Percentiles rank a stretch among this genome's conserved stretches.
phyloP scores from a whole-genome alignment of 75 land plant species.

The Ceratopteris richardii region DNA sequence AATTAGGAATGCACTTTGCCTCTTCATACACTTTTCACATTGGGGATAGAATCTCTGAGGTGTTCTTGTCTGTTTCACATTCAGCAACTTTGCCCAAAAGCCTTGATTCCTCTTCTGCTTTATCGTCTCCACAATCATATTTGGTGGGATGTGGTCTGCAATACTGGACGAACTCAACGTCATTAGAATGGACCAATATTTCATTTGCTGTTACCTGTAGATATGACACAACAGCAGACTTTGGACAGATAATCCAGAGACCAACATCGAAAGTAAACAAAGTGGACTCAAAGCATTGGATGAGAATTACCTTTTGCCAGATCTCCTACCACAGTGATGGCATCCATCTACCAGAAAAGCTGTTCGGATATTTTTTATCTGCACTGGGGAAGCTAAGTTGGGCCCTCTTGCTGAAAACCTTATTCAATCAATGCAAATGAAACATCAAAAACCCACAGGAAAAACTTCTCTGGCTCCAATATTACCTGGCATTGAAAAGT shows the following conservation, averaged over 20 bases:
- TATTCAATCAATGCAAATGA: not conserved
- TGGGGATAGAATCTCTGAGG: conserved; percentile 5
- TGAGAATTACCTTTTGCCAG: conserved; percentile 3
- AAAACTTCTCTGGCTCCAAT: not conserved
- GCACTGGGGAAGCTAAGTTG: not conserved
- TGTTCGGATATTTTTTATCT: not conserved
- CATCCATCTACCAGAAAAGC: conserved; percentile 3
- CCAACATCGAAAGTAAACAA: too few relatives aligned
- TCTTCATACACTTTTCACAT: conserved; percentile 4
- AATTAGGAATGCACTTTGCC: conserved; percentile 2
- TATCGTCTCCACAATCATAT: not conserved
- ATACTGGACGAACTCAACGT: not conserved
- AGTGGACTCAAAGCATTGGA: too few relatives aligned
- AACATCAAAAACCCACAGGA: not conserved
- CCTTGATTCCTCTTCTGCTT: not conserved
- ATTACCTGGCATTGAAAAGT: conserved; percentile 6
- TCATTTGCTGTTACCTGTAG: too few relatives aligned
- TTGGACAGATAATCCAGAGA: too few relatives aligned
- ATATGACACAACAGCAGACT: too few relatives aligned
- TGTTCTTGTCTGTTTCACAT: not conserved
- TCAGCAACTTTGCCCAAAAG: not conserved
- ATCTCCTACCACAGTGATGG: conserved; percentile 6
- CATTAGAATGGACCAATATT: too few relatives aligned
- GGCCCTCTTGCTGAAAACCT: conserved; percentile 1
- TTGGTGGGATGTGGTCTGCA: conserved; percentile 5